phyloP scores from a whole-genome alignment of 352 stramenopile genomes.

The Phytophthora cactorum region DNA sequence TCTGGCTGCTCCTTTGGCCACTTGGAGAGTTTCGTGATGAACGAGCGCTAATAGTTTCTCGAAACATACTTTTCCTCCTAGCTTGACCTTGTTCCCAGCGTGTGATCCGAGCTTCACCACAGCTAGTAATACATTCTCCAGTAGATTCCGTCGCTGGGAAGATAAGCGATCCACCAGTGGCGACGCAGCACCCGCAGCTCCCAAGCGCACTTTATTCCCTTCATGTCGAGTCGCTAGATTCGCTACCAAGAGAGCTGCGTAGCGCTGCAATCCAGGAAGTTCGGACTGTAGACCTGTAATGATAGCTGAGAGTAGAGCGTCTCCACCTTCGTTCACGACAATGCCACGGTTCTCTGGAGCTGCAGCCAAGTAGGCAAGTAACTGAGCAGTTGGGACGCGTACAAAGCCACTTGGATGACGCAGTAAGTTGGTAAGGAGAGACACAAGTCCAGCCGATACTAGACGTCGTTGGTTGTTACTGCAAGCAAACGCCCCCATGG shows the following conservation, averaged over 20 bases:
- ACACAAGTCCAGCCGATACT: constrained; percentile 42
- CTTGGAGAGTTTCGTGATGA: constrained; percentile 66
- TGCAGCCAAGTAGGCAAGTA: constrained; percentile 58
- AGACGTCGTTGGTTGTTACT: constrained; percentile 60
- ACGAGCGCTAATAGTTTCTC: constrained; percentile 70
- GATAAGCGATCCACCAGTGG: constrained; percentile 68
- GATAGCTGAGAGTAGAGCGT: constrained; percentile 42
- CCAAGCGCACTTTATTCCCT: constrained; percentile 65
- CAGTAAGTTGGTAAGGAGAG: constrained; percentile 48
- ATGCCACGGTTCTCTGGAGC: constrained; percentile 49
- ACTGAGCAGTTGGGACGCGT: constrained; percentile 42
- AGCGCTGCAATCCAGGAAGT: constrained; percentile 62
- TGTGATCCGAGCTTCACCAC: constrained; percentile 74
- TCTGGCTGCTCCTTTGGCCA: constrained; percentile 68
- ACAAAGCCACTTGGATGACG: constrained; percentile 20
- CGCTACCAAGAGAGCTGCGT: constrained; percentile 57
- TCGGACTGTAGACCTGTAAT: constrained; percentile 58
- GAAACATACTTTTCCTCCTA: constrained; percentile 76
- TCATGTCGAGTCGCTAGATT: constrained; percentile 68
- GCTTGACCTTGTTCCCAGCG: constrained; percentile 81
- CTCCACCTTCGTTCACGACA: constrained; percentile 52
- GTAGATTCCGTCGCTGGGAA: constrained; percentile 67
- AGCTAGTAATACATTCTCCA: constrained; percentile 75
- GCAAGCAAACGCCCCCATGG: constrained; percentile 47
- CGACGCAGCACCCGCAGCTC: constrained; percentile 45